Evolutionary conservation across 352 stramenopile species (phyloP), one percentile per base, ranked within the genome.

Genomic region (Lagenidium giganteum): DNA sequence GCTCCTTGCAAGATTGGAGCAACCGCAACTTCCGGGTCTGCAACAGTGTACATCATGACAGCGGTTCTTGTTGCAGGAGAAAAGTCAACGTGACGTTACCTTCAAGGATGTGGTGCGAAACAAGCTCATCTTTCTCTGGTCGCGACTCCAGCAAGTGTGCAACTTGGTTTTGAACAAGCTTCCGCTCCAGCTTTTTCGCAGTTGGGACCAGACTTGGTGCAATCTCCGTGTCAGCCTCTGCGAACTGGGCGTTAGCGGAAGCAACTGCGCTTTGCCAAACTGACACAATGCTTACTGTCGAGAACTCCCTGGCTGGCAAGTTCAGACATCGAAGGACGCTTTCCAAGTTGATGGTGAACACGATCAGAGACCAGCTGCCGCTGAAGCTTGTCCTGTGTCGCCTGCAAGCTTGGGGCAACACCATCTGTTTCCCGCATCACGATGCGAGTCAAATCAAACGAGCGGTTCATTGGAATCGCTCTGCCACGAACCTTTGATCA

Each of bases 81-180:
- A 14, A 32, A 32, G 9, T 14, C 9, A 32, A 14, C 14, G 9
- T 14, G 28, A 32, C n/a, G n/a, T 8, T 55, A 87, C 74, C 75
- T 44, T 83, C 58, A 25, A 87, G 34, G 41, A 91, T 88, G 42
- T 88, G 58, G 11, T 88, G 75, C 24, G 69, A 72, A 9, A 91
- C 70, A 13, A 93, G 70, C 17, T 93, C 73, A 7, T 91, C 69
- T 36, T 88, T 81, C 21, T 87, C 78, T 0, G 81, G 81, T 30
- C 81, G 65, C 8, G 69, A 81, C 49, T 93, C 81, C 0, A 93
- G 61, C 47, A 93, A 54, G 35, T 89, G 78, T 8, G 73, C 77
- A 12, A 93, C 76, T 36, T 93, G 78, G 57, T 91, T 83, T 49
- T 91, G 72, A 22, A 88, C 69, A 17, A 93, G 33, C 34, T 76